Percentiles rank a stretch among this genome's conserved stretches.
Conservation (phyloP, 306 rosid genomes). For the Lathyrus aphaca region DNA sequence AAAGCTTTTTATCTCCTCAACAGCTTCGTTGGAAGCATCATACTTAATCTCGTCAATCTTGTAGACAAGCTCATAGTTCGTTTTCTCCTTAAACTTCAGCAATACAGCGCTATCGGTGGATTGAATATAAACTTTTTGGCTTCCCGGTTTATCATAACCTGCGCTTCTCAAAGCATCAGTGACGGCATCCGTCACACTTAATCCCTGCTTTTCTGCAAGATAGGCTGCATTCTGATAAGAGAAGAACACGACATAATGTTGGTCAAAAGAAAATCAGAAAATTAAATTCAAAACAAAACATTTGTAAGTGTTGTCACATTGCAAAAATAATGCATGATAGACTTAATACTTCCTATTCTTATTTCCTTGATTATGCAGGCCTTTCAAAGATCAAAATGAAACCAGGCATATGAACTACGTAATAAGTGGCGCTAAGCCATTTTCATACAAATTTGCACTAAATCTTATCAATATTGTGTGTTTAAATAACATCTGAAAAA, state of each 20-base stretch:
- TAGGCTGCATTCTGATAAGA: slow-evolving; percentile 75
- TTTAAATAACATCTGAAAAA: slow-evolving; percentile 10
- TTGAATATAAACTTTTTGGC: slow-evolving; percentile 67
- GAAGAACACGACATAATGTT: slow-evolving; percentile 22
- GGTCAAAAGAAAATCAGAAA: slow-evolving; percentile 9
- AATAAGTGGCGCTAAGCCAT: slow-evolving; percentile 20
- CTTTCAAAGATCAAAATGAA: not conserved
- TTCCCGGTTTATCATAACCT: slow-evolving; percentile 54
- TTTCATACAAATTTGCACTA: slow-evolving; percentile 11
- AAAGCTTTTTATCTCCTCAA: slow-evolving; percentile 60
- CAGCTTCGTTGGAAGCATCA: slow-evolving; percentile 47
- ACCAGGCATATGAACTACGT: slow-evolving; percentile 1
- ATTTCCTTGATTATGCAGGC: not conserved
- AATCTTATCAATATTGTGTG: slow-evolving; percentile 14
- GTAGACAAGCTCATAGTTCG: slow-evolving; percentile 68
- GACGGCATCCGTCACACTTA: slow-evolving; percentile 63
- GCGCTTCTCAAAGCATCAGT: slow-evolving; percentile 58
- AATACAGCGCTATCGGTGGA: slow-evolving; percentile 76
- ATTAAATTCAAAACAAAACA: not conserved
- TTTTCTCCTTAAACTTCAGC: slow-evolving; percentile 52
- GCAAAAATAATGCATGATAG: too few relatives aligned
- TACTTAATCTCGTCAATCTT: slow-evolving; percentile 53
- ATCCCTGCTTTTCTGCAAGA: slow-evolving; percentile 53
- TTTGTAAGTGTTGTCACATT: not conserved
- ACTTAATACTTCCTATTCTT: too few relatives aligned